phyloP scores from a whole-genome alignment of 441 rosid species.

The Brassica balearica region DNA sequence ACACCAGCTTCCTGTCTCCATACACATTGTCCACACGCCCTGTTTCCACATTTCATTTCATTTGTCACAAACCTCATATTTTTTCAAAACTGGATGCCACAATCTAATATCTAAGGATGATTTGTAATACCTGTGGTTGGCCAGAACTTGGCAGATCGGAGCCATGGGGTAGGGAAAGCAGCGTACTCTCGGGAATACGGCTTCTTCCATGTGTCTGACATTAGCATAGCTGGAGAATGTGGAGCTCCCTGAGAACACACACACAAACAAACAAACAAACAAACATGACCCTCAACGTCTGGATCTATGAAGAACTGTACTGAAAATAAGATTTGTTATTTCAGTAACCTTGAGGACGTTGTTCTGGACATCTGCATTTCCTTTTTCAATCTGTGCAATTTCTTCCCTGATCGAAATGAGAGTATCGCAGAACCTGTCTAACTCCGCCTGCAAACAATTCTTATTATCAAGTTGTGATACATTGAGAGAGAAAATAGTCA shows the following conservation, averaged over 20 bases:
- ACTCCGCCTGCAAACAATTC: conserved; percentile 73
- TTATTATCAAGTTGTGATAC: conserved; percentile 22
- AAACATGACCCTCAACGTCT: background rate
- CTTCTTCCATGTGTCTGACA: conserved; percentile 95
- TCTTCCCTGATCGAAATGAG: conserved; percentile 95
- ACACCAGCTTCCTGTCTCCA: conserved; percentile 92
- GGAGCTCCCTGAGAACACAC: conserved; percentile 77
- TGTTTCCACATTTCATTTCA: conserved; percentile 35
- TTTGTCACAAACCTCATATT: background rate
- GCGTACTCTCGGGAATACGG: conserved; percentile 91
- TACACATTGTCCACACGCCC: conserved; percentile 97
- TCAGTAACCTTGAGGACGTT: conserved; percentile 82
- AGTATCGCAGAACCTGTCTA: conserved; percentile 93
- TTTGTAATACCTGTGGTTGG: conserved; percentile 46
- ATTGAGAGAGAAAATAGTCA: background rate
- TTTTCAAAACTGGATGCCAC: background rate
- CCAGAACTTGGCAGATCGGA: conserved; percentile 89
- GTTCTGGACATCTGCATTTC: conserved; percentile 86
- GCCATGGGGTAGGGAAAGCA: conserved; percentile 98
- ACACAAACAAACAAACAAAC: background rate
- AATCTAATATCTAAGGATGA: background rate
- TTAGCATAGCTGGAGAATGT: conserved; percentile 93
- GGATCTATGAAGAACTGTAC: background rate
- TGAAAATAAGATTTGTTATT: conserved; percentile 1
- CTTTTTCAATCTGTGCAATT: conserved; percentile 87